Conservation (phyloP, 129 eudicot genomes). For the Rutidosis leptorrhynchoides region DNA sequence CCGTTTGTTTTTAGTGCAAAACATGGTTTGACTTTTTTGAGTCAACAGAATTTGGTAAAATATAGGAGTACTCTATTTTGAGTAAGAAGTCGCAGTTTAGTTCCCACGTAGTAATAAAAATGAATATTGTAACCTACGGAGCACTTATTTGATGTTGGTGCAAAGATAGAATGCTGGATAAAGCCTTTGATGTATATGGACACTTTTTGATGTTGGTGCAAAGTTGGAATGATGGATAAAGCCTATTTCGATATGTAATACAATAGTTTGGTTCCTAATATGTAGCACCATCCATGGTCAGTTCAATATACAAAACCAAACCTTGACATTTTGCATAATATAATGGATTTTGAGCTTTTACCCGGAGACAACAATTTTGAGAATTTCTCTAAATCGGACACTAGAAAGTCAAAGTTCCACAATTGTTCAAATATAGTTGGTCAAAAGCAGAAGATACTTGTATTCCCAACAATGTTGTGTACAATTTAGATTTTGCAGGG, state of each 20-base stretch:
- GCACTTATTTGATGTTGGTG: too few relatives aligned
- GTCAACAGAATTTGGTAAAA: too few relatives aligned
- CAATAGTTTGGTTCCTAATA: conserved; percentile 63
- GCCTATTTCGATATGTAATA: conserved; percentile 67
- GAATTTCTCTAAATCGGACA: conserved; percentile 31
- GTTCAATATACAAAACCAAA: conserved; percentile 71
- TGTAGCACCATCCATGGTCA: conserved; percentile 58
- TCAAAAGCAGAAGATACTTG: conserved; percentile 28
- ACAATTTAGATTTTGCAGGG: conserved; percentile 64
- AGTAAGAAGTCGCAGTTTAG: too few relatives aligned
- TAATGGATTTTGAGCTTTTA: conserved; percentile 49
- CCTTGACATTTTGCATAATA: conserved; percentile 56
- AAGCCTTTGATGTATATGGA: too few relatives aligned
- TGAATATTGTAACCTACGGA: conserved; percentile 69
- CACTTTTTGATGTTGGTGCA: conserved; percentile 81
- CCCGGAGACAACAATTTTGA: conserved; percentile 33
- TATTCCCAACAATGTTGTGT: conserved; percentile 52
- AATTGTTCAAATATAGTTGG: conserved; percentile 38
- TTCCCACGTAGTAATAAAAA: too few relatives aligned
- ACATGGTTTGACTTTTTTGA: too few relatives aligned
- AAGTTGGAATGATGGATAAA: conserved; percentile 58
- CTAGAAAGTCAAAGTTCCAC: conserved; percentile 25
- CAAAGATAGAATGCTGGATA: too few relatives aligned
- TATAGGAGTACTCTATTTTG: too few relatives aligned
- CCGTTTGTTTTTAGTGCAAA: too few relatives aligned